phyloP scores from a whole-genome alignment of 2,329 filamentous ascomycete species.

The Aspergillus sp. region DNA sequence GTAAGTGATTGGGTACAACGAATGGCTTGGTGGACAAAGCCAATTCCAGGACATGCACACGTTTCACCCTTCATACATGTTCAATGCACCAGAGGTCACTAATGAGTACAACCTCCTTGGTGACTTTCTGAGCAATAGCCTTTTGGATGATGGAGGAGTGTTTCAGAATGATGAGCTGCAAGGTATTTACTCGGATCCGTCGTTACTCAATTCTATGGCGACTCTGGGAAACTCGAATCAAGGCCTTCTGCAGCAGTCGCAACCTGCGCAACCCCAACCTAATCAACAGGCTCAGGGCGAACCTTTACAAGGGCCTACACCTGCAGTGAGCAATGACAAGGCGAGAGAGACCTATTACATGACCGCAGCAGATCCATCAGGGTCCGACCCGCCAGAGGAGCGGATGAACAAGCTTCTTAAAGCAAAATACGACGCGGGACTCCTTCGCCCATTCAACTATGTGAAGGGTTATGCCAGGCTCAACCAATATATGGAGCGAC shows the following conservation, averaged over 20 bases:
- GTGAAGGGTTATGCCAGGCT: slow-evolving; percentile 92
- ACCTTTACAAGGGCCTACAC: slow-evolving; percentile 62
- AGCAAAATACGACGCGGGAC: slow-evolving; percentile 93
- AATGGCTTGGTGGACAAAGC: slow-evolving; percentile 76
- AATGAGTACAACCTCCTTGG: slow-evolving; percentile 97
- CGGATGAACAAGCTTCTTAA: slow-evolving; percentile 92
- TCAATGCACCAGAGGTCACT: slow-evolving; percentile 87
- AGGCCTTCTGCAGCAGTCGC: slow-evolving; percentile 38
- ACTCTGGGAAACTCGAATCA: slow-evolving; percentile 34
- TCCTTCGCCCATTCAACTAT: slow-evolving; percentile 97
- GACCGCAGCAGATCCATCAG: slow-evolving; percentile 91
- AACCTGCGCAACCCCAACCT: slow-evolving; percentile 35
- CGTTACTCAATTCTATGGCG: slow-evolving; percentile 50
- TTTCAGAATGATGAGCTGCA: slow-evolving; percentile 67
- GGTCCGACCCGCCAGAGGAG: slow-evolving; percentile 82
- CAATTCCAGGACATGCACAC: slow-evolving; percentile 93
- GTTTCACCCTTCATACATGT: slow-evolving; percentile 93
- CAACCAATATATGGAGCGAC: slow-evolving; percentile 86
- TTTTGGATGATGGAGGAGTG: slow-evolving; percentile 79
- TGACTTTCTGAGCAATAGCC: slow-evolving; percentile 90
- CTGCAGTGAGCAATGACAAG: slow-evolving; percentile 66
- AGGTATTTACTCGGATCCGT: slow-evolving; percentile 62
- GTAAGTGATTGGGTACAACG: slow-evolving; percentile 68
- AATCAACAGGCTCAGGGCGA: slow-evolving; percentile 46
- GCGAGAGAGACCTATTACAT: slow-evolving; percentile 85